Percentiles rank a stretch among this genome's conserved stretches.
These are phyloP conservation scores for Nemania serpens DNA, from an alignment of 2,329 filamentous ascomycete genomes.

Conservation along the genomic window DNA sequence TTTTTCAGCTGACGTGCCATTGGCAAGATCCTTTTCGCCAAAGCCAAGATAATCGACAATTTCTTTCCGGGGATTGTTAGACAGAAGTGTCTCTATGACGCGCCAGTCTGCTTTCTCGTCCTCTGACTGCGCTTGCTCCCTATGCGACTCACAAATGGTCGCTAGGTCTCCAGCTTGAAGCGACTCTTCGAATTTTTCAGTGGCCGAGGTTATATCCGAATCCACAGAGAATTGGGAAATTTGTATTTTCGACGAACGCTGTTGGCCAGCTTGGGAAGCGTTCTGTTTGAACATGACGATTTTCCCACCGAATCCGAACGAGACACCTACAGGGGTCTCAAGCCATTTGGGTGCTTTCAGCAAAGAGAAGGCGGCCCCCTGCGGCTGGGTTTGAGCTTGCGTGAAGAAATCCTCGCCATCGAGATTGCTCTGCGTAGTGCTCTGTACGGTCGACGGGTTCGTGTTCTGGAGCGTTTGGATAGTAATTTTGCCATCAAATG, in stretches of 20 bases:
- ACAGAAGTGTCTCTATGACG: constrained; percentile 86
- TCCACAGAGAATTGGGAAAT: constrained; percentile 92
- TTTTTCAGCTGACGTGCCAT: constrained; percentile 51
- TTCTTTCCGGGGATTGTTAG: constrained; percentile 81
- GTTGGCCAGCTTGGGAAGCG: constrained; percentile 64
- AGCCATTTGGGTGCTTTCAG: constrained; percentile 88
- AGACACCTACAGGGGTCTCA: constrained; percentile 80
- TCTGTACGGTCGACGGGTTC: constrained; percentile 73
- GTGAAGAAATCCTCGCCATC: constrained; percentile 97
- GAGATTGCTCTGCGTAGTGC: constrained; percentile 67
- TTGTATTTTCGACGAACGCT: constrained; percentile 73
- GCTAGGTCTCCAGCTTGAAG: constrained; percentile 77
- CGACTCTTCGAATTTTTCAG: constrained; percentile 84
- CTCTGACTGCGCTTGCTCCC: constrained; percentile 75
- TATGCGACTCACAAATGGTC: constrained; percentile 79
- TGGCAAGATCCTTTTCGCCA: constrained; percentile 59
- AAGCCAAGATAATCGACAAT: constrained; percentile 93
- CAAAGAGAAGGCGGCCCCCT: constrained; percentile 86
- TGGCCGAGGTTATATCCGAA: constrained; percentile 79
- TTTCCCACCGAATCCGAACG: constrained; percentile 96
- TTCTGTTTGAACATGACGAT: constrained; percentile 74
- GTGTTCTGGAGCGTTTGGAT: constrained; percentile 95
- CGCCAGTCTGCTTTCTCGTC: constrained; percentile 97
- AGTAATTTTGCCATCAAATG: constrained; percentile 95
- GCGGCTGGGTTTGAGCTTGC: constrained; percentile 88